These are phyloP conservation scores for Vachellia collinsii DNA, from an alignment of 306 rosid genomes.

Conservation along the genomic window DNA sequence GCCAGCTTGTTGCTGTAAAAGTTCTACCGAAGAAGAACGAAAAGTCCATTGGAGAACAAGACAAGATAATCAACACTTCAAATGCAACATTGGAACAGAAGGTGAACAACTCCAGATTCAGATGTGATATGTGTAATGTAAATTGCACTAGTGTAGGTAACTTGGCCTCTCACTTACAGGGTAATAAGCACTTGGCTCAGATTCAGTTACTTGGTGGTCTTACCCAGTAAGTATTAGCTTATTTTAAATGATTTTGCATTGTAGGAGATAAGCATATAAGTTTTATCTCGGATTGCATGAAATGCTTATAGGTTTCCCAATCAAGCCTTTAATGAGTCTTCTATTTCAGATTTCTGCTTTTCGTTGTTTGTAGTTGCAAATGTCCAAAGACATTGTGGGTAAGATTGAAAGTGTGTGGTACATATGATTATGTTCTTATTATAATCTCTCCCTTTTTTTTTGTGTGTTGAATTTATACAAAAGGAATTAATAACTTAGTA, in stretches of 20 bases:
- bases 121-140: not conserved
- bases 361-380: not conserved
- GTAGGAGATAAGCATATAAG: no score
- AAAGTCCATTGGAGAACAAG: conserved; percentile 29
- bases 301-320: no score
- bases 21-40: not conserved
- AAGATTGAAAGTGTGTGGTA: not conserved
- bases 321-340: not conserved
- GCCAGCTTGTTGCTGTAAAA: not conserved
- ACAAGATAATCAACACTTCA: no score
- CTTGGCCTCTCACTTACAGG: conserved; percentile 37
- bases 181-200: conserved; percentile 48
- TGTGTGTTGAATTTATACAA: no score
- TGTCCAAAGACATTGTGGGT: not conserved
- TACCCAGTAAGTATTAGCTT: no score
- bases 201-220: not conserved
- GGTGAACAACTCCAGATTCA: not conserved
- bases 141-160: not conserved
- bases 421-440: no score
- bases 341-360: no score
- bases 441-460: no score
- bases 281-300: no score
- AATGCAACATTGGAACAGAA: conserved; percentile 14
- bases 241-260: no score
- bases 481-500: no score